Conservation (phyloP, 441 rosid species). For the Erodium trifolium region DNA sequence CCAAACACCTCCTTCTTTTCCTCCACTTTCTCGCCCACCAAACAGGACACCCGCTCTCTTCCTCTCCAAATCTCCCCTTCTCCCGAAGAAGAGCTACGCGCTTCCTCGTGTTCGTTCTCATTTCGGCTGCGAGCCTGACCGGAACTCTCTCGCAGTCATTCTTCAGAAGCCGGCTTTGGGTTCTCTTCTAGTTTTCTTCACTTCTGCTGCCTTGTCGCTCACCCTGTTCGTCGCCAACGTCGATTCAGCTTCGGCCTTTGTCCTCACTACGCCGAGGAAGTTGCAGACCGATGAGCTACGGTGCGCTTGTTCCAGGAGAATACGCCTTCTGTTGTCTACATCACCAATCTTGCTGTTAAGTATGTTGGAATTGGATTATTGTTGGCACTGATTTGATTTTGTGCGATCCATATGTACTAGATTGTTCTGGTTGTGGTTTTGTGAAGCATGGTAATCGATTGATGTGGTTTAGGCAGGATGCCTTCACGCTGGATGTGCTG, state of each 20-base stretch:
- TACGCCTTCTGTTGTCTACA: slow-evolving; percentile 92
- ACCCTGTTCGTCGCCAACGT: slow-evolving; percentile 48
- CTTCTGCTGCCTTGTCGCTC: slow-evolving; percentile 63
- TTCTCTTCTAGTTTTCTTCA: slow-evolving; percentile 51
- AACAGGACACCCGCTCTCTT: neutral
- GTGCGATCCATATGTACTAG: too few species aligned
- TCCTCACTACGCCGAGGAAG: slow-evolving; percentile 62
- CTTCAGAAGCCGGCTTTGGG: slow-evolving; percentile 23
- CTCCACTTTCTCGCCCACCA: neutral
- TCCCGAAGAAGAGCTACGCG: neutral
- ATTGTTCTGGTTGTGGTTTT: neutral
- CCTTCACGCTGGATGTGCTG: slow-evolving; percentile 76
- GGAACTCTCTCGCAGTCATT: neutral
- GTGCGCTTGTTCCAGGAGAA: slow-evolving; percentile 86
- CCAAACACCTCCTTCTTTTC: neutral
- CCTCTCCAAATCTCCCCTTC: neutral
- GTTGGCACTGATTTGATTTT: too few species aligned
- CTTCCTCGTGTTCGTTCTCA: too few species aligned
- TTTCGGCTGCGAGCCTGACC: neutral
- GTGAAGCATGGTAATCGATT: neutral
- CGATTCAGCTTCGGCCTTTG: slow-evolving; percentile 60
- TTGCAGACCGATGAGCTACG: slow-evolving; percentile 74
- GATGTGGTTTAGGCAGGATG: slow-evolving; percentile 59
- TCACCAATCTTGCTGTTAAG: slow-evolving; percentile 88
- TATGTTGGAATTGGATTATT: slow-evolving; percentile 14